A percentile compares a stretch with the other conserved stretches of the same genome.
Conservation (phyloP, 495 filamentous ascomycete genomes). For the Penicillium chermesinum region DNA sequence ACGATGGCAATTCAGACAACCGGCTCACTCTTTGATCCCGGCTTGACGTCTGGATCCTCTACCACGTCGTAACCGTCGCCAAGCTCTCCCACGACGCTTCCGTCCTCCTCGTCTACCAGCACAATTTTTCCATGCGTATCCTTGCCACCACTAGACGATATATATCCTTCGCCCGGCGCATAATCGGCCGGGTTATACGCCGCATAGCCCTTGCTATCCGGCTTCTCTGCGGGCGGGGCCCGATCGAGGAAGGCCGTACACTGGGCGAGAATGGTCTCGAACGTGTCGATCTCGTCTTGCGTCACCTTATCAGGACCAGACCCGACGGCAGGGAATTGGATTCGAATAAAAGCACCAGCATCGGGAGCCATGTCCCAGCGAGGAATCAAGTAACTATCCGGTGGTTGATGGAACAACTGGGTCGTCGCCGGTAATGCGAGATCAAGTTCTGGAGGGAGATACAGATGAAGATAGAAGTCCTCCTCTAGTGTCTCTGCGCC, state of each 20-base stretch:
- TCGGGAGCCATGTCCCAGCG: constrained; percentile 88
- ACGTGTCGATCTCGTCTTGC: constrained; percentile 92
- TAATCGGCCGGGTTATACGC: constrained; percentile 78
- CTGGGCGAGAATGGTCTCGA: constrained; percentile 92
- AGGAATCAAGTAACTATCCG: constrained; percentile 82
- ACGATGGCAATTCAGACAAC: constrained; percentile 1
- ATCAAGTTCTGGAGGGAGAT: constrained; percentile 90
- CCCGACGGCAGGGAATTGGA: constrained; percentile 77
- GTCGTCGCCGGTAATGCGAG: constrained; percentile 86
- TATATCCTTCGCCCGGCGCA: constrained; percentile 73
- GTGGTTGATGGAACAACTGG: constrained; percentile 91
- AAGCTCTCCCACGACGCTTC: constrained; percentile 88
- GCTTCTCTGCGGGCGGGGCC: constrained; percentile 42
- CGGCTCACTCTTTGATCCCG: constrained; percentile 85
- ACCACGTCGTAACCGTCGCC: constrained; percentile 74
- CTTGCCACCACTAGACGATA: constrained; percentile 26
- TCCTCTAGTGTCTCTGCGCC: constrained; percentile 54
- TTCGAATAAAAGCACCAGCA: constrained; percentile 80
- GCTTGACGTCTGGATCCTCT: constrained; percentile 65
- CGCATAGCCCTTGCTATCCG: constrained; percentile 26
- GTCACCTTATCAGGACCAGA: constrained; percentile 56
- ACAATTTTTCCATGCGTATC: constrained; percentile 73
- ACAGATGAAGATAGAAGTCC: constrained; percentile 92
- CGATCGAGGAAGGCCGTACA: constrained; percentile 91
- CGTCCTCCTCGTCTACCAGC: constrained; percentile 92